These are phyloP conservation scores for Aspergillus sp. DNA, from an alignment of 2,329 filamentous ascomycete genomes.

Conservation along the genomic window DNA sequence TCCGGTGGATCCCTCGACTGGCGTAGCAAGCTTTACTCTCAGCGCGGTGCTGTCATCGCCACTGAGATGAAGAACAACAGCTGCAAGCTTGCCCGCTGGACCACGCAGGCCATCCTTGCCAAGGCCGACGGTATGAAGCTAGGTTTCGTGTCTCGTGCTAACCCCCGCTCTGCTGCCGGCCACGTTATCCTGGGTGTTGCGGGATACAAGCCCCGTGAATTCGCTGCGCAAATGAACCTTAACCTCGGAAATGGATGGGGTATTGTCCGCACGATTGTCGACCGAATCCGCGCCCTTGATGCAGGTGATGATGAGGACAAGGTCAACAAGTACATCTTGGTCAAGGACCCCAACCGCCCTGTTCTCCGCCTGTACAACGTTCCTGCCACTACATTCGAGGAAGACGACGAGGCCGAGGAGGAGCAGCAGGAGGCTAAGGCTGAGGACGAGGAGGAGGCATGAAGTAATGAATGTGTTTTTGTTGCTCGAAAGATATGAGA, in stretches of 20 bases:
- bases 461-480: constrained; percentile 7
- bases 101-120: constrained; percentile 91
- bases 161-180: constrained; percentile 87
- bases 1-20: constrained; percentile 94
- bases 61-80: constrained; percentile 99
- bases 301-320: constrained; percentile 43
- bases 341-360: constrained; percentile 94
- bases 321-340: constrained; percentile 53
- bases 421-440: constrained; percentile 57
- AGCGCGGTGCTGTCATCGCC: constrained; percentile 94
- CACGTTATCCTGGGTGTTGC: constrained; percentile 95
- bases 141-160: constrained; percentile 92
- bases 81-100: constrained; percentile 98
- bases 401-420: constrained; percentile 69
- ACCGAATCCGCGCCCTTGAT: constrained; percentile 60
- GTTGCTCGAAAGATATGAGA: constrained; percentile 19
- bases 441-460: constrained; percentile 50
- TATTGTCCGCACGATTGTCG: constrained; percentile 95
- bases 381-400: constrained; percentile 83
- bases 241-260: constrained; percentile 97
- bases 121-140: constrained; percentile 99
- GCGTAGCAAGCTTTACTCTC: constrained; percentile 89
- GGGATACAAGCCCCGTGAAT: constrained; percentile 97
- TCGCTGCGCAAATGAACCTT: constrained; percentile 96
- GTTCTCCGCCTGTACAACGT: constrained; percentile 92